Conservation (phyloP, 495 filamentous ascomycete genomes). For the Penicillium herquei region DNA sequence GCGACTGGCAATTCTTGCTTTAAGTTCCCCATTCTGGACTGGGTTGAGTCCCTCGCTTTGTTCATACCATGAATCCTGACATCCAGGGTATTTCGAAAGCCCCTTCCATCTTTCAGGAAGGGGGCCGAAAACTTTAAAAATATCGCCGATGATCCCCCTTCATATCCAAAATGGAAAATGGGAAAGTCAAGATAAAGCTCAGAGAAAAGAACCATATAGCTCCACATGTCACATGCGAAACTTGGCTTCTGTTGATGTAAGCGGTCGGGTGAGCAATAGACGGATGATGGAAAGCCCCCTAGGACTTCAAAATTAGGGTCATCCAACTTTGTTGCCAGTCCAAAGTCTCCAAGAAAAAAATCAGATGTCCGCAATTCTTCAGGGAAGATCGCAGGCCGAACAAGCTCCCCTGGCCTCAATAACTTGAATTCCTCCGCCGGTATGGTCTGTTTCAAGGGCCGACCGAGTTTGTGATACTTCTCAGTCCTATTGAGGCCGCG, state of each 20-base stretch:
- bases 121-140: conserved; percentile 13
- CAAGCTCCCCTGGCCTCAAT: conserved; percentile 23
- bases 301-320: conserved; percentile 4
- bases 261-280: conserved; percentile 29
- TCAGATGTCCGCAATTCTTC: conserved; percentile 30
- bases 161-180: not conserved
- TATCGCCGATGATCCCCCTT: not conserved
- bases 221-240: conserved; percentile 36
- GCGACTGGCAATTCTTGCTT: not conserved
- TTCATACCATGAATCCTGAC: conserved; percentile 26
- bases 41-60: not conserved
- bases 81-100: conserved; percentile 1
- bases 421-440: too few species aligned
- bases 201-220: conserved; percentile 30
- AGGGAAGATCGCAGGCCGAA: conserved; percentile 13
- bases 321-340: conserved; percentile 35
- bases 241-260: conserved; percentile 26
- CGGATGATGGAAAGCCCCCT: conserved; percentile 11
- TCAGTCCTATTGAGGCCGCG: too few species aligned
- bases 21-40: not conserved
- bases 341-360: conserved; percentile 56
- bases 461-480: too few species aligned
- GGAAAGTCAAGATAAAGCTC: conserved; percentile 21
- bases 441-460: too few species aligned
- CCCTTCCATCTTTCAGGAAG: conserved; percentile 20